Percentiles rank a stretch among this genome's conserved stretches.
Evolutionary conservation across 2,329 filamentous ascomycete species (phyloP).

Genomic region (Sporothrix humicola): DNA sequence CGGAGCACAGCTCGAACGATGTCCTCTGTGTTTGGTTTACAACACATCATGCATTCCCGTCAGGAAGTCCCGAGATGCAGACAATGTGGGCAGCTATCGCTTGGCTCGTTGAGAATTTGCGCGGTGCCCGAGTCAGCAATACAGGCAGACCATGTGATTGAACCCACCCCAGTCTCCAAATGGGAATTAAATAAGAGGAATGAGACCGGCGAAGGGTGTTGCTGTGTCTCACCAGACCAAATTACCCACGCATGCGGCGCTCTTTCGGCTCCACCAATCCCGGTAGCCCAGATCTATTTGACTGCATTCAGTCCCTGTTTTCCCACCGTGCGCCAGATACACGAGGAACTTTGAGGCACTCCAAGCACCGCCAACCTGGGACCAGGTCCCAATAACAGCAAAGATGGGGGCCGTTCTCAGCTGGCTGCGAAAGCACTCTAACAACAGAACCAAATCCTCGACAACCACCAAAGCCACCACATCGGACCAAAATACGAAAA

Average conservation of each 20-base stretch:
- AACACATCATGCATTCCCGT: background rate
- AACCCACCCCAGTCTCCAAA: too few relatives aligned
- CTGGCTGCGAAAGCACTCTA: constrained; percentile 1
- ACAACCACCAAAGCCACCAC: background rate
- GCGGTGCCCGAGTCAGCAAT: too few relatives aligned
- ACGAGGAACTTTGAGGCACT: background rate
- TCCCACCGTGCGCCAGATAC: background rate
- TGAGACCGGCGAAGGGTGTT: background rate
- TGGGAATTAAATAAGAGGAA: too few relatives aligned
- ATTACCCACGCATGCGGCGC: background rate
- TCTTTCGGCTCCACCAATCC: background rate
- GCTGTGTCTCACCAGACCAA: background rate
- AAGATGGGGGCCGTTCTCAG: constrained; percentile 13
- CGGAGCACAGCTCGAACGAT: too few relatives aligned
- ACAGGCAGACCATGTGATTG: too few relatives aligned
- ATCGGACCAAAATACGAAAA: background rate
- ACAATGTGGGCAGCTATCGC: background rate
- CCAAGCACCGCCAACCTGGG: background rate
- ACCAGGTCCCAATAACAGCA: background rate
- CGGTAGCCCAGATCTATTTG: background rate
- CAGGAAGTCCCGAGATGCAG: background rate
- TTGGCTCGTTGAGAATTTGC: background rate
- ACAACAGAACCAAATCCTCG: background rate
- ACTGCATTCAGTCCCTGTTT: background rate
- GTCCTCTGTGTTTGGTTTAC: too few relatives aligned